Base-by-base conservation (phyloP, 2,329 filamentous ascomycete genomes). In the Paecilomyces fulvus region DNA sequence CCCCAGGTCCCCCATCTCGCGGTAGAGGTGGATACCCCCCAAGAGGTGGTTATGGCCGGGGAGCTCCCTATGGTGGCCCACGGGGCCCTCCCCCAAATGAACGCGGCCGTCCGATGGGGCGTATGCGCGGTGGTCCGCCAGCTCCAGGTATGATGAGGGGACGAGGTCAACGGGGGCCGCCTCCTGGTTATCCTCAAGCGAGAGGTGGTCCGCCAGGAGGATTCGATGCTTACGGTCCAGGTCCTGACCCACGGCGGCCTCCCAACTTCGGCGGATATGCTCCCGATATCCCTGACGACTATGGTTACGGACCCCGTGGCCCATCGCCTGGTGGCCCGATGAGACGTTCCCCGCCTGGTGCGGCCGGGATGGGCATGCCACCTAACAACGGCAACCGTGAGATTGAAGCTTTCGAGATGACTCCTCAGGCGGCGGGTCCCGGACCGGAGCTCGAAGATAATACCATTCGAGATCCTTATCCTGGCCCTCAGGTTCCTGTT, bases 401-500 rank as follows among this genome's bases (percentile, higher is more conserved):
- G 11, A 85, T 85, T 9, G 86, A 87, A 65, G 84, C 87, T 2
- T 82, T 91, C 54, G 90, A 94, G 70, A 92, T 95, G 89, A 87
- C 92, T 68, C 85, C 86, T 31, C 77, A 79, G n/a, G 77, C 78
- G n/a, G 79, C 80, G 43, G 80, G 77, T 55, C 79, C 80, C 73
- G 72, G 28, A 56, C 60, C 49, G n/a, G 56, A 57, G 20, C 52
- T 30, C 17, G 53, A 23, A 1, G 20, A 21, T 23, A 54, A 55
- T n/a, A 30, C 8, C 50, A 17, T n/a, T 30, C 86, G 89, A 54
- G 88, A 82, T 62, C 37, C 37, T 20, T 87, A 91, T 65, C 80
- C 80, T 1, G 87, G 90, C 69, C 85, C 90, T 55, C 83, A 83
- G 55, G 88, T 17, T 43, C 37, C 37, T 43, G 37, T 12, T 87